Base-by-base conservation (phyloP, 768 basidiomycete species). In the Cyclocybe cylindracea region DNA sequence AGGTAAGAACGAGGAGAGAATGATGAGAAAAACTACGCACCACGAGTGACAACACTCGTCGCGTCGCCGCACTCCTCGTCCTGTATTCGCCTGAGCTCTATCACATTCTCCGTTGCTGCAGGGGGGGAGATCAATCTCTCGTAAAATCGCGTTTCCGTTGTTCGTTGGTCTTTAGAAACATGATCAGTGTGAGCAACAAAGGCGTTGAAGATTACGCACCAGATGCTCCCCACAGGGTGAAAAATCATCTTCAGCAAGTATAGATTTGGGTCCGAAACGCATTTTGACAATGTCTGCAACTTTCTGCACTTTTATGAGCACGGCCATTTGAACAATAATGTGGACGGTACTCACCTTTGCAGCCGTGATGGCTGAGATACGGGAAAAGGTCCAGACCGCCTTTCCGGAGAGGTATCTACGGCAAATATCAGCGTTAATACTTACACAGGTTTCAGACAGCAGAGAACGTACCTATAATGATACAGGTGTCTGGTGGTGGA, bases 241-340 rank as follows among this genome's bases (percentile, higher is more conserved):
- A 98, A 73, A 61, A 98, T 97, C 97, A 99, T 98, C 79, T 98
- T 99, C 46, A 98, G 76, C 97, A 16, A 16, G 16, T 1, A 98
- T 98, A 38, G 97, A 86, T 65, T 97, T 96, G 1, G 96, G 96
- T 1, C 95, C 97, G 33, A 98, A 70, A 81, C 97, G 98, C 56
- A 96, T 98, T 55, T 96, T 73, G 61, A 98, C 98, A 4, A 99
- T 94, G 78, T 98, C 97, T 56, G 96, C 94, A 1, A 98, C 94
- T 7, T 1, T 97, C 94, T 95, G 52, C 16, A 49, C 42, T 8
- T 37, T 43, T 44, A 50, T 38, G 50, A 46, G 47, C 24, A 24
- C 32, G 46, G 1, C 38, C 29, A 19, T 97, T 94, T 95, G 52
- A 16, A 50, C 10, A 29, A 18, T 43, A 39, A 11, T 41, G 35